Percentiles rank a stretch among this genome's conserved stretches.
Conservation (phyloP, 2,329 filamentous ascomycete genomes). For the Cytospora schulzeri region DNA sequence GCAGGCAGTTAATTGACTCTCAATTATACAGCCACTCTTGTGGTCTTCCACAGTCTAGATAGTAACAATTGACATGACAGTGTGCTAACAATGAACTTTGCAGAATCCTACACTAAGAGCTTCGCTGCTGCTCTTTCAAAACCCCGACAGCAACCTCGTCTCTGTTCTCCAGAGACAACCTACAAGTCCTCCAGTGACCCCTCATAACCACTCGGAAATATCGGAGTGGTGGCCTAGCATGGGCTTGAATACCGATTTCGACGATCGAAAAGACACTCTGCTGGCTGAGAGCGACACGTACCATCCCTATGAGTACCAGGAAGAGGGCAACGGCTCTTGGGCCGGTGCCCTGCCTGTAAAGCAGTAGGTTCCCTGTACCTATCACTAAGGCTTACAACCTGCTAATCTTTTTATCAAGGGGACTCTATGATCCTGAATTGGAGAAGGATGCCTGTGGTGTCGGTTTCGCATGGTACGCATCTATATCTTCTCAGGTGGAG, state of each 20-base stretch:
- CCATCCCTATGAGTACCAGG: constrained; percentile 81
- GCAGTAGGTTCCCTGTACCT: constrained; percentile 60
- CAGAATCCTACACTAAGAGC: constrained; percentile 17
- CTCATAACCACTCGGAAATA: constrained; percentile 19
- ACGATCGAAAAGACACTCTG: constrained; percentile 66
- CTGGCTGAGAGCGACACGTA: constrained; percentile 63
- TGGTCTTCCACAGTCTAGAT: not conserved
- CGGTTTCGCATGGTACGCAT: constrained; percentile 87
- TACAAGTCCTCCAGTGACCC: constrained; percentile 17
- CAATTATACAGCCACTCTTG: not conserved
- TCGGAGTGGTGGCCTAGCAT: constrained; percentile 63
- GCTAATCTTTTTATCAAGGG: constrained; percentile 44
- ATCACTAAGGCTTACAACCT: not conserved
- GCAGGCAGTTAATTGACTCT: not conserved
- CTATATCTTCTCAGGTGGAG: not conserved
- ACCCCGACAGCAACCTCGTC: constrained; percentile 18
- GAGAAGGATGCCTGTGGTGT: constrained; percentile 99
- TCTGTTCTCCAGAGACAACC: constrained; percentile 16
- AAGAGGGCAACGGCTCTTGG: constrained; percentile 84
- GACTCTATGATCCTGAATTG: constrained; percentile 91
- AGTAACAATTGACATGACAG: not conserved
- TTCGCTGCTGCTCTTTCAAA: constrained; percentile 28
- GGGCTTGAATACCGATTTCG: constrained; percentile 67
- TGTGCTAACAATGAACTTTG: constrained; percentile 2
- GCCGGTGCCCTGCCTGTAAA: constrained; percentile 93